These are phyloP conservation scores for Multifurca ochricompacta DNA, from an alignment of 768 basidiomycete genomes.

Conservation along the genomic window DNA sequence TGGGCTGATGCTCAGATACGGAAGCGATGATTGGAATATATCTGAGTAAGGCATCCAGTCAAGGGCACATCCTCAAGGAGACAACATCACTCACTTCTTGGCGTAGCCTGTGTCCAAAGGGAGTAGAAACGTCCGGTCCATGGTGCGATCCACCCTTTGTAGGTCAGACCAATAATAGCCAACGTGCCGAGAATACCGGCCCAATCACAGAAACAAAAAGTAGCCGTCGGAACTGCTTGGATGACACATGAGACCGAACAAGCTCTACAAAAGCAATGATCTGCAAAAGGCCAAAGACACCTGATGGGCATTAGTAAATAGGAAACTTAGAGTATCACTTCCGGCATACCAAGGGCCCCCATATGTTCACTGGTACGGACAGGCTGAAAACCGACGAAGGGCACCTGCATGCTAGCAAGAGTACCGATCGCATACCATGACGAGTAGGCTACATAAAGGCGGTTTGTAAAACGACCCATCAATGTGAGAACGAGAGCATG, in stretches of 20 bases:
- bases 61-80: constrained; percentile 2
- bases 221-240: constrained; percentile 85
- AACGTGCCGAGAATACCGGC: constrained; percentile 64
- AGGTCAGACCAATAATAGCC: constrained; percentile 75
- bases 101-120: constrained; percentile 99
- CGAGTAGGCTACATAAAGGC: constrained; percentile 91
- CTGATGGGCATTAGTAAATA: constrained; percentile 33
- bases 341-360: constrained; percentile 78
- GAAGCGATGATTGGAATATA: constrained; percentile 98
- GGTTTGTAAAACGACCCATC: constrained; percentile 91
- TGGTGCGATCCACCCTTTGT: constrained; percentile 92
- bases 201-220: constrained; percentile 60
- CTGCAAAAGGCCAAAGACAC: constrained; percentile 93
- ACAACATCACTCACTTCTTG: constrained; percentile 60
- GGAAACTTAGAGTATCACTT: neutral
- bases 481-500: constrained; percentile 91
- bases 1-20: constrained; percentile 98
- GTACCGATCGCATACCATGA: constrained; percentile 99
- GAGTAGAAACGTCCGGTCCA: constrained; percentile 99
- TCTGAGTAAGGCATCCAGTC: constrained; percentile 35
- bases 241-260: constrained; percentile 81
- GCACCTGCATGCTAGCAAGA: constrained; percentile 96
- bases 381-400: constrained; percentile 99
- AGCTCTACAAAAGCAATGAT: constrained; percentile 91
- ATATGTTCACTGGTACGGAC: constrained; percentile 96